These are phyloP conservation scores for Xerocomus spinulosus DNA, from an alignment of 768 basidiomycete genomes.

Conservation along the genomic window DNA sequence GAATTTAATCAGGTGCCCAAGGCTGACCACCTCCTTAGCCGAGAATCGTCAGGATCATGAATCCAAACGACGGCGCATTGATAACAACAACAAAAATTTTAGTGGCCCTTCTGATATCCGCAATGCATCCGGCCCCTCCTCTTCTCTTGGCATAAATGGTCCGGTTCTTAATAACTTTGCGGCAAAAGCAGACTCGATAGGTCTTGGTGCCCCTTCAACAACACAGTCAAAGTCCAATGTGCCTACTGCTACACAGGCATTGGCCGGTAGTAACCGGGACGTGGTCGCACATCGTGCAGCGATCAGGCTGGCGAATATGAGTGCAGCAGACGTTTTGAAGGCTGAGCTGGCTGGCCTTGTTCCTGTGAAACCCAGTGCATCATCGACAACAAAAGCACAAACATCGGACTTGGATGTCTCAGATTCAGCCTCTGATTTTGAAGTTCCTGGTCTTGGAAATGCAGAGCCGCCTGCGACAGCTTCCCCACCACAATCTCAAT, in stretches of 20 bases:
- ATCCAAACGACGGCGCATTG: constrained; percentile 80
- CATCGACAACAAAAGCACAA: constrained; percentile 34
- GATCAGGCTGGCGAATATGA: constrained; percentile 94
- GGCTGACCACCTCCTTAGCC: constrained; percentile 43
- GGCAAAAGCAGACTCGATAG: constrained; percentile 72
- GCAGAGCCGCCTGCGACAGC: constrained; percentile 17
- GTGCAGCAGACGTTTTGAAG: constrained; percentile 90
- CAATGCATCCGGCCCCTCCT: constrained; percentile 28
- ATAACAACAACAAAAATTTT: constrained; percentile 38
- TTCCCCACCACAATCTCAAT: constrained; percentile 10
- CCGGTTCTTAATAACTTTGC: constrained; percentile 58
- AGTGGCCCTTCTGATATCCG: constrained; percentile 36
- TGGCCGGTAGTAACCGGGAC: constrained; percentile 85
- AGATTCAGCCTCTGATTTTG: constrained; percentile 31
- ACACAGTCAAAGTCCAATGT: constrained; percentile 52
- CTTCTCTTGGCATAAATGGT: constrained; percentile 26
- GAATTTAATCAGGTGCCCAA: constrained; percentile 4
- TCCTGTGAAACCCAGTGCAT: constrained; percentile 37
- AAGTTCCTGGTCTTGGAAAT: constrained; percentile 33
- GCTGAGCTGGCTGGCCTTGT: constrained; percentile 70
- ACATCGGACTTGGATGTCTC: constrained; percentile 19
- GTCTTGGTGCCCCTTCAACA: constrained; percentile 62
- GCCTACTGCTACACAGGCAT: constrained; percentile 62
- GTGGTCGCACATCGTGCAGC: constrained; percentile 86
- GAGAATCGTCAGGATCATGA: constrained; percentile 93